These are phyloP conservation scores for Pythium myriotylum DNA, from an alignment of 352 stramenopile species.

Conservation along the genomic window DNA sequence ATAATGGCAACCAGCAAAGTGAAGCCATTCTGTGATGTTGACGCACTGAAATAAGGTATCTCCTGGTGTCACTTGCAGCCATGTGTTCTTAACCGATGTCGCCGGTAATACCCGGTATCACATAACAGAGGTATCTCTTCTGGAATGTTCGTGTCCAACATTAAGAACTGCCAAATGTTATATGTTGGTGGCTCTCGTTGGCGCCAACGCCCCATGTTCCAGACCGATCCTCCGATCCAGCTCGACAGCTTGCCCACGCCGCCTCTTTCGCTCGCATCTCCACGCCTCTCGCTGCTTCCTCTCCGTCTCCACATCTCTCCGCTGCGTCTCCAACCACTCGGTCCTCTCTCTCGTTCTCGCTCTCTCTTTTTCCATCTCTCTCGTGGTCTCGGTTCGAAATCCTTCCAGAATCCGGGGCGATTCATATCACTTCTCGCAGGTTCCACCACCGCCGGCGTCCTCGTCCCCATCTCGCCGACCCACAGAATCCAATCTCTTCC, in stretches of 20 bases:
- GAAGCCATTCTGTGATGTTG: neutral
- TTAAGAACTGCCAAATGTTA: slow-evolving; percentile 13
- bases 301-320: too few species aligned
- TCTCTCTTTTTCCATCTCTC: too few species aligned
- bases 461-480: neutral
- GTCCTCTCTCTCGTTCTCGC: neutral
- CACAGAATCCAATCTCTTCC: too few species aligned
- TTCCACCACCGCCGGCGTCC: slow-evolving; percentile 7
- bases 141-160: slow-evolving; percentile 24
- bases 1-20: slow-evolving; percentile 10
- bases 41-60: slow-evolving; percentile 5
- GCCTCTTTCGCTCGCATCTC: too few species aligned
- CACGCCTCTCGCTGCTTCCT: too few species aligned
- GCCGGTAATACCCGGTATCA: slow-evolving; percentile 2
- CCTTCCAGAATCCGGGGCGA: slow-evolving; percentile 1
- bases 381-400: neutral
- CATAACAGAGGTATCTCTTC: slow-evolving; percentile 17
- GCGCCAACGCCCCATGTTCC: neutral
- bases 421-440: slow-evolving; percentile 15
- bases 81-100: too few species aligned
- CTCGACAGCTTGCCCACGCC: too few species aligned
- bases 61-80: too few species aligned
- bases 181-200: slow-evolving; percentile 2
- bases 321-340: too few species aligned
- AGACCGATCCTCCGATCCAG: neutral